Conservation (phyloP, 768 basidiomycete genomes). For the Rubroboletus pulcherrimus region DNA sequence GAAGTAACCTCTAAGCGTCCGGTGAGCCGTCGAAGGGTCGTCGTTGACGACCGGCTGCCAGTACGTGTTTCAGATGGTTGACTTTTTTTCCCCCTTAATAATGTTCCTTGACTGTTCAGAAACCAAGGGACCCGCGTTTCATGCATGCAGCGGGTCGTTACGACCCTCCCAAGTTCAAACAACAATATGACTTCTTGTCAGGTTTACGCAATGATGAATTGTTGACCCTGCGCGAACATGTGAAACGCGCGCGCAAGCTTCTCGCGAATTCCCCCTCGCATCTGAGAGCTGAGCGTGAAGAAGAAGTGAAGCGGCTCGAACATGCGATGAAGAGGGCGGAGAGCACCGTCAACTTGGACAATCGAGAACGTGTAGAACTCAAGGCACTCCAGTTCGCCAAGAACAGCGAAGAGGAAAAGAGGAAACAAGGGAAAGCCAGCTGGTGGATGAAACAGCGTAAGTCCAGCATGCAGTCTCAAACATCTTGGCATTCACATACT, state of each 20-base stretch:
- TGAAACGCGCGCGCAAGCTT: conserved; percentile 66
- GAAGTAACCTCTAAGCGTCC: conserved; percentile 85
- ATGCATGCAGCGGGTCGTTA: conserved; percentile 67
- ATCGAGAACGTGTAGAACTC: conserved; percentile 64
- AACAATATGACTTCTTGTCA: conserved; percentile 73
- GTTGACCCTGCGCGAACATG: conserved; percentile 54
- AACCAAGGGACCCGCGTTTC: conserved; percentile 86
- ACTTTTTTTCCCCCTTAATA: not conserved
- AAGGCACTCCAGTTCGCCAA: conserved; percentile 52
- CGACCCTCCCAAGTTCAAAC: conserved; percentile 57
- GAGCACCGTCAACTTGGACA: conserved; percentile 71
- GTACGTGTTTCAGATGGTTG: conserved; percentile 39
- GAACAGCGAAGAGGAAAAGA: conserved; percentile 54
- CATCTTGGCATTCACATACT: not conserved
- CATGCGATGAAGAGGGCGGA: conserved; percentile 71
- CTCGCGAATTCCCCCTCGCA: conserved; percentile 58
- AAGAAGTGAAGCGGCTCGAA: conserved; percentile 69
- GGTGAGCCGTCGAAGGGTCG: conserved; percentile 65
- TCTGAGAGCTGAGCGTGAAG: conserved; percentile 54
- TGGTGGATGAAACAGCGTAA: conserved; percentile 86
- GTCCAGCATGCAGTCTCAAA: conserved; percentile 19
- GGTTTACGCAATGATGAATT: conserved; percentile 65
- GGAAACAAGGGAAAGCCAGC: conserved; percentile 68
- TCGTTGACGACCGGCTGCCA: conserved; percentile 62
- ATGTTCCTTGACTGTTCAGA: conserved; percentile 38